phyloP scores from a whole-genome alignment of 768 basidiomycete genomes.

The Tylopilus plumbeoviolaceoides region DNA sequence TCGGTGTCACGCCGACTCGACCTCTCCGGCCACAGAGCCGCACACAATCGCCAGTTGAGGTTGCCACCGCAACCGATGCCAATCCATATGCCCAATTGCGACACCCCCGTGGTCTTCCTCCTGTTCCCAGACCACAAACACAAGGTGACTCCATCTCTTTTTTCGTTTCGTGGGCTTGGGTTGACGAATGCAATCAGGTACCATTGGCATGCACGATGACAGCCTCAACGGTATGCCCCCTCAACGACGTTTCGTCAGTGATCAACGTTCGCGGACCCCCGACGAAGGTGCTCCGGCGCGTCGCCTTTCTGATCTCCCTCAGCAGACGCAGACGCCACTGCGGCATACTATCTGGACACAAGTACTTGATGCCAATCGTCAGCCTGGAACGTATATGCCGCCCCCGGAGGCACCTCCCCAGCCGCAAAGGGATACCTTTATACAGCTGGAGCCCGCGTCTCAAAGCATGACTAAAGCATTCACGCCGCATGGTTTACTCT shows the following conservation, averaged over 20 bases:
- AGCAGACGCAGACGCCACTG: constrained; percentile 38
- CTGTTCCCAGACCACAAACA: constrained; percentile 47
- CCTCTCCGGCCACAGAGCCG: constrained; percentile 29
- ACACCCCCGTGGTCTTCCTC: constrained; percentile 61
- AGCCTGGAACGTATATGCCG: constrained; percentile 37
- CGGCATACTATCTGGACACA: constrained; percentile 85
- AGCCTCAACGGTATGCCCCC: constrained; percentile 32
- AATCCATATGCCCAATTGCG: constrained; percentile 47
- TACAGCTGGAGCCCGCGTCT: constrained; percentile 68
- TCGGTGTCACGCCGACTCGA: constrained; percentile 23
- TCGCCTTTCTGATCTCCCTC: constrained; percentile 52
- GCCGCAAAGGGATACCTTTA: constrained; percentile 49
- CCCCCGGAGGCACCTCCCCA: constrained; percentile 34
- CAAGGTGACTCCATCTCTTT: constrained; percentile 37
- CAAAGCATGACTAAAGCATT: constrained; percentile 90
- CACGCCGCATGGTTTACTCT: constrained; percentile 89
- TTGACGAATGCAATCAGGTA: constrained; percentile 13
- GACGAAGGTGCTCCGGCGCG: constrained; percentile 55
- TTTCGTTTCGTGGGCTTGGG: neutral
- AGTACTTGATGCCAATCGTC: constrained; percentile 69
- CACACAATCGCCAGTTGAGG: constrained; percentile 28
- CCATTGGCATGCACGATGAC: constrained; percentile 43
- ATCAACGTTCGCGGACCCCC: constrained; percentile 54
- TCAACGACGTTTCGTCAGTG: constrained; percentile 49
- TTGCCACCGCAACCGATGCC: constrained; percentile 27